phyloP scores from a whole-genome alignment of 176 grass and related monocot species.

The Puccinellia tenuiflora region DNA sequence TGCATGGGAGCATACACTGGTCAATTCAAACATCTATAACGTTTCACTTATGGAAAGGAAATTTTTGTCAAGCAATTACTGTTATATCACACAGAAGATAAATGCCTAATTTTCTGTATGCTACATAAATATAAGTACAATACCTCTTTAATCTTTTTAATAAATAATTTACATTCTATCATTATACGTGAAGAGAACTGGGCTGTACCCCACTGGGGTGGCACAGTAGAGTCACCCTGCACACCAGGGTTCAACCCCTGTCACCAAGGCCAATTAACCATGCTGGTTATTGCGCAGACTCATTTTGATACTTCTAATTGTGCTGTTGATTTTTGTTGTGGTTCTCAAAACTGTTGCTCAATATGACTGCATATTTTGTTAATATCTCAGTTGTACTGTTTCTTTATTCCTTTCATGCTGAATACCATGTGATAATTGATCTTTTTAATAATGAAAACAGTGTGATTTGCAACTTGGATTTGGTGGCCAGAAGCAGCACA shows the following conservation, averaged over 20 bases:
- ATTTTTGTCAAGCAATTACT: not conserved
- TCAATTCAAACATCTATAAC: not conserved
- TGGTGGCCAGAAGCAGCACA: conserved; percentile 43
- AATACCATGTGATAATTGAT: conserved; percentile 7
- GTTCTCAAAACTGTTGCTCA: not conserved
- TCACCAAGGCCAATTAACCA: not conserved
- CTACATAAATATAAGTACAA: not conserved
- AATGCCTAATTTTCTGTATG: not conserved
- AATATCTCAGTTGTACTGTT: not conserved
- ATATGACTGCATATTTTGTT: not conserved
- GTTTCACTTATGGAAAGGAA: not conserved
- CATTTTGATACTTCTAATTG: not conserved
- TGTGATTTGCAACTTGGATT: conserved; percentile 50
- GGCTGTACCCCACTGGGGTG: too few relatives aligned
- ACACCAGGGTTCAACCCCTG: not conserved
- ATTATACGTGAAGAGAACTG: not conserved
- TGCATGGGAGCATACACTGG: not conserved
- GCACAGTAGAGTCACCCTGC: not conserved
- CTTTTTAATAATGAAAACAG: conserved; percentile 36
- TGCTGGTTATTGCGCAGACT: not conserved
- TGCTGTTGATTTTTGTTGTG: conserved; percentile 3
- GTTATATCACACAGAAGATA: conserved; percentile 10
- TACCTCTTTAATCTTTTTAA: conserved; percentile 3
- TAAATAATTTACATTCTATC: not conserved
- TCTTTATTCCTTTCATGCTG: not conserved